Percentiles rank a stretch among this genome's conserved stretches.
Conservation (phyloP, 306 rosid species). For the Malus sieversii region DNA sequence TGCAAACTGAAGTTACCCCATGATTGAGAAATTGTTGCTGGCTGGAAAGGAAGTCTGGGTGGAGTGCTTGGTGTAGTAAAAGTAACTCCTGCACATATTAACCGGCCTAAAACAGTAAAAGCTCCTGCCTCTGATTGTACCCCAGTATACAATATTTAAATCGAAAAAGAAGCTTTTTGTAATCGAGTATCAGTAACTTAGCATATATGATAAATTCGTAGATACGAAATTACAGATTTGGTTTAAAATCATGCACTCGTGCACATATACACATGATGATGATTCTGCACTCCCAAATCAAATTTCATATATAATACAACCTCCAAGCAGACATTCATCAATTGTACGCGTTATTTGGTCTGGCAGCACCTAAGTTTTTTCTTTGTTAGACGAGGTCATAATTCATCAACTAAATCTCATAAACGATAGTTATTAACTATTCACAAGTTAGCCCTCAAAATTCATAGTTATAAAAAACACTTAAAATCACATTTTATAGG, state of each 20-base stretch:
- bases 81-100: conserved; percentile 52
- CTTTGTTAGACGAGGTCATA: too few relatives aligned
- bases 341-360: too few relatives aligned
- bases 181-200: not conserved
- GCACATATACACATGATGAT: not conserved
- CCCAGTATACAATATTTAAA: not conserved
- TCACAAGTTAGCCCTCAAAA: too few relatives aligned
- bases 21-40: conserved; percentile 69
- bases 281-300: not conserved
- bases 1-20: conserved; percentile 43
- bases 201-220: not conserved
- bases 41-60: conserved; percentile 65
- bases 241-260: not conserved
- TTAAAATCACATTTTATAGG: too few relatives aligned
- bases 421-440: too few relatives aligned
- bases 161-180: not conserved
- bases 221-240: not conserved
- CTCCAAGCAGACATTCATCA: not conserved
- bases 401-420: too few relatives aligned
- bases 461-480: too few relatives aligned
- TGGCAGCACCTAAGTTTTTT: too few relatives aligned
- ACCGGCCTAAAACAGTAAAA: conserved; percentile 5
- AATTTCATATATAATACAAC: not conserved
- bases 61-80: conserved; percentile 77
- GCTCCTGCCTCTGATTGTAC: not conserved